A percentile compares a stretch with the other conserved stretches of the same genome.
Evolutionary conservation across 441 rosid genomes (phyloP).

Genomic region (Populus hybrid): DNA sequence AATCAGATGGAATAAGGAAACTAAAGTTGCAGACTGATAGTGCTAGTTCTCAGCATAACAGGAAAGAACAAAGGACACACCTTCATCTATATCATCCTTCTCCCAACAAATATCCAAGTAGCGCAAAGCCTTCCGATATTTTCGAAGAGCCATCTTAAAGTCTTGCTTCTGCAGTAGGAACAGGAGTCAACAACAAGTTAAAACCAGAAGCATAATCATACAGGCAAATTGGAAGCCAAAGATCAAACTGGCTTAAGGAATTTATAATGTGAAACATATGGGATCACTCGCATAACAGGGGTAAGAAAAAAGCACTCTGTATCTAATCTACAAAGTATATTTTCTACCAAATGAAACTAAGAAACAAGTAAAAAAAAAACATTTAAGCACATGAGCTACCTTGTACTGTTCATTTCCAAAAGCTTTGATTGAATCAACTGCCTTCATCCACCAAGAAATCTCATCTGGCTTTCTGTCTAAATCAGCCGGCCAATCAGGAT

Average conservation of each 20-base stretch:
- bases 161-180: constrained; percentile 54
- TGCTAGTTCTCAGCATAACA: not conserved
- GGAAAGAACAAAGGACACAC: constrained; percentile 22
- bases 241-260: not conserved
- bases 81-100: constrained; percentile 82
- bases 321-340: not conserved
- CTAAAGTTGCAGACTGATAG: not conserved
- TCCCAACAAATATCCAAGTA: constrained; percentile 90
- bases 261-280: not conserved
- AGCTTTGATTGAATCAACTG: constrained; percentile 63
- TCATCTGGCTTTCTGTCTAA: constrained; percentile 54
- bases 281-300: not conserved
- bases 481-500: constrained; percentile 82
- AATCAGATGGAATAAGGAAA: not conserved
- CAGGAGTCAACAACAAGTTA: not conserved
- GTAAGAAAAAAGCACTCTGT: not conserved
- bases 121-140: constrained; percentile 73
- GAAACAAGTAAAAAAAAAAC: not conserved
- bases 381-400: constrained; percentile 31
- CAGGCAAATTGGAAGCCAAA: not conserved
- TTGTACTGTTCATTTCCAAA: constrained; percentile 64
- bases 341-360: not conserved
- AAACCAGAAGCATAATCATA: not conserved
- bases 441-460: constrained; percentile 79
- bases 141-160: constrained; percentile 74